phyloP scores from a whole-genome alignment of 1,284 basidiomycete species.

The Earliella scabrosa region DNA sequence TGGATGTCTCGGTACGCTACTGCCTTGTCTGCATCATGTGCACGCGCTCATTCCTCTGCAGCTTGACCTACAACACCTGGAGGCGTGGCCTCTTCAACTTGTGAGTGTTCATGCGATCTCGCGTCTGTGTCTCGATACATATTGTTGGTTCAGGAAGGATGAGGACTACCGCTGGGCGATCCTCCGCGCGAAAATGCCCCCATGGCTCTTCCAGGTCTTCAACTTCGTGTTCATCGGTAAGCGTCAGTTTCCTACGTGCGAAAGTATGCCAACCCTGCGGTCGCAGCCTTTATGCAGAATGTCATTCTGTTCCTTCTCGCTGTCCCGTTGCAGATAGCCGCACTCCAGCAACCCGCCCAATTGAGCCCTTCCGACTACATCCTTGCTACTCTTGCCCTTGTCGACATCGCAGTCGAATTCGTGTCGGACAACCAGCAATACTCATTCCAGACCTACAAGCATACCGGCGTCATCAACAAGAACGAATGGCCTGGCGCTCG shows the following conservation, averaged over 20 bases:
- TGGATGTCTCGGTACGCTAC: conserved; percentile 69
- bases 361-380: conserved; percentile 68
- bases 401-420: conserved; percentile 73
- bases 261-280: neutral
- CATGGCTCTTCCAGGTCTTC: conserved; percentile 76
- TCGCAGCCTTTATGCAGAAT: conserved; percentile 74
- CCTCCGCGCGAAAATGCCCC: conserved; percentile 69
- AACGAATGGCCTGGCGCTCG: conserved; percentile 71
- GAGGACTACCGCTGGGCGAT: conserved; percentile 94
- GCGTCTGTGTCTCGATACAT: neutral
- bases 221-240: conserved; percentile 84
- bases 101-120: conserved; percentile 43
- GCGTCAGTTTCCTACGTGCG: conserved; percentile 9
- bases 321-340: conserved; percentile 59
- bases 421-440: conserved; percentile 92
- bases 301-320: conserved; percentile 79
- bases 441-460: conserved; percentile 84
- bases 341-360: conserved; percentile 54
- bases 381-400: conserved; percentile 63
- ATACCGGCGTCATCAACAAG: conserved; percentile 46
- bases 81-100: conserved; percentile 83
- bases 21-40: neutral
- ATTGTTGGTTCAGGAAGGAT: conserved; percentile 49
- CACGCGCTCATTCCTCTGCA: conserved; percentile 25
- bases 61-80: conserved; percentile 85